Percentiles rank a stretch among this genome's conserved stretches.
Evolutionary conservation across 2,329 filamentous ascomycete species (phyloP).

Genomic region (Fusarium dlaminii): DNA sequence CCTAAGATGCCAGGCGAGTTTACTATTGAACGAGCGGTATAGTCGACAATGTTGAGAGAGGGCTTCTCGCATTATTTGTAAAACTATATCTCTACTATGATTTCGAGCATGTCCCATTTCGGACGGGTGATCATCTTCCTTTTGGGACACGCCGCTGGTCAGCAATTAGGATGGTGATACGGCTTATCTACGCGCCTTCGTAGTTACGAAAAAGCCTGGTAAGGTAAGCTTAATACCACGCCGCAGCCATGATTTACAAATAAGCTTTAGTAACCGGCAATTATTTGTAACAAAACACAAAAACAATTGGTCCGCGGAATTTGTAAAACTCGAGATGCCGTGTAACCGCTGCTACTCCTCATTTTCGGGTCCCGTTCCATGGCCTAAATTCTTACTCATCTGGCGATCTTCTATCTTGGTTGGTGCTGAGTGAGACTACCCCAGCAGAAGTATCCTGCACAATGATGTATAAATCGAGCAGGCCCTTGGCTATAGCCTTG

Average conservation of each 20-base stretch:
- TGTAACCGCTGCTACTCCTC: neutral
- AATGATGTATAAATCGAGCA: neutral
- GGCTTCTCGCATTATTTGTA: too few relatives aligned
- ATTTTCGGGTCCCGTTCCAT: neutral
- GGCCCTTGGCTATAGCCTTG: rapidly evolving
- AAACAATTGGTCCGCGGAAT: neutral
- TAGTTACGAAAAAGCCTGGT: too few relatives aligned
- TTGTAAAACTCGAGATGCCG: neutral
- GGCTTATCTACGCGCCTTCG: too few relatives aligned
- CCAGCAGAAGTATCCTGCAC: neutral
- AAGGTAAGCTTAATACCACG: neutral
- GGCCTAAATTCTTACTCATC: neutral
- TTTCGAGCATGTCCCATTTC: too few relatives aligned
- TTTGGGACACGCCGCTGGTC: too few relatives aligned
- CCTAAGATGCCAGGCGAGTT: too few relatives aligned
- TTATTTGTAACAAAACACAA: rapidly evolving
- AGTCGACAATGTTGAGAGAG: too few relatives aligned
- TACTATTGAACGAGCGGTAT: too few relatives aligned
- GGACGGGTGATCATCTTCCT: too few relatives aligned
- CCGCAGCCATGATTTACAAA: neutral
- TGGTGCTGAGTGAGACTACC: neutral
- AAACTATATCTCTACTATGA: too few relatives aligned
- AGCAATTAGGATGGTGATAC: too few relatives aligned
- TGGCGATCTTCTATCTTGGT: neutral
- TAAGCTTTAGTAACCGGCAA: neutral